phyloP scores from a whole-genome alignment of 345 rosid species.

The Salix arbutifolia region DNA sequence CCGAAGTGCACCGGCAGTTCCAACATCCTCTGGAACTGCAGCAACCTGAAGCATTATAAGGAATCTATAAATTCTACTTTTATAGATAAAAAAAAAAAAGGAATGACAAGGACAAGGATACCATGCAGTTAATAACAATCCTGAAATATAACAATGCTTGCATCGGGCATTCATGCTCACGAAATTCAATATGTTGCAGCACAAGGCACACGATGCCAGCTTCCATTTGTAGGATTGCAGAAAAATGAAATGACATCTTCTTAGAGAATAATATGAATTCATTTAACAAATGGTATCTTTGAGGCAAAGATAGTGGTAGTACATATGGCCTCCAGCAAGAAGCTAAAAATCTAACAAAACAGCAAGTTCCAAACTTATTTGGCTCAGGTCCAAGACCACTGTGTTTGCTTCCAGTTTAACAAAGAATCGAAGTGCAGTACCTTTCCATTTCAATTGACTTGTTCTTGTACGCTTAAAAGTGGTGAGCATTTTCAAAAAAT shows the following conservation, averaged over 20 bases:
- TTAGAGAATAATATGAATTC: neutral
- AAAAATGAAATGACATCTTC: neutral
- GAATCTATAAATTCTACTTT: neutral
- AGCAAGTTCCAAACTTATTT: neutral
- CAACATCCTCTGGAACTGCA: slow-evolving; percentile 85
- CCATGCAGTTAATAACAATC: neutral
- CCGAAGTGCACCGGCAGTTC: slow-evolving; percentile 91
- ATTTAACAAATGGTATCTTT: neutral
- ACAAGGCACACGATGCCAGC: neutral
- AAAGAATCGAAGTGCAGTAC: neutral
- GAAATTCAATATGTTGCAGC: neutral
- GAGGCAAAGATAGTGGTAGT: neutral
- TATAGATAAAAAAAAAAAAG: neutral
- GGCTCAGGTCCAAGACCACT: neutral
- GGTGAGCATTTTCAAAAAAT: neutral
- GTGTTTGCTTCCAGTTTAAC: neutral
- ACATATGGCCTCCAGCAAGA: neutral
- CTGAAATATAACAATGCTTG: neutral
- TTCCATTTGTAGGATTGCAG: neutral
- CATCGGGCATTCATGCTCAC: neutral
- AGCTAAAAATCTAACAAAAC: neutral
- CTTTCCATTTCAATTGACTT: neutral
- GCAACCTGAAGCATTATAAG: slow-evolving; percentile 56
- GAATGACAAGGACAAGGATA: neutral
- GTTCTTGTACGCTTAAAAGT: neutral